Conservation (phyloP, 805 yeast genomes). For the Naumovozyma castellii region DNA sequence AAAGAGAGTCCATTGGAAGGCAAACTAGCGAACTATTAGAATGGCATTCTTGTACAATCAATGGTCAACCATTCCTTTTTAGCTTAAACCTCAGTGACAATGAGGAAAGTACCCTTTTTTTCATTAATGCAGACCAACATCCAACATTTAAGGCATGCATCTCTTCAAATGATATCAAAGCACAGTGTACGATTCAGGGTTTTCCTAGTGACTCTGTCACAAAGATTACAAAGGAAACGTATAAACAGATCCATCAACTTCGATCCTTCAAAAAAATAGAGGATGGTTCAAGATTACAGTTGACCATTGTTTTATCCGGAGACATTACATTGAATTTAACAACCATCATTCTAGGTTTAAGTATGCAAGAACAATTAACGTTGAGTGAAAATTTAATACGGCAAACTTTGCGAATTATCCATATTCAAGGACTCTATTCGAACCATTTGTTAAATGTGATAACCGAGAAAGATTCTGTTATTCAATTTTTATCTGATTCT, state of each 20-base stretch:
- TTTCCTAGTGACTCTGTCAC: background rate
- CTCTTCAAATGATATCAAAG: background rate
- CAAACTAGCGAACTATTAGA: background rate
- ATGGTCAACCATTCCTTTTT: background rate
- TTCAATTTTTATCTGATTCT: background rate
- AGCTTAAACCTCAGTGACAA: no score
- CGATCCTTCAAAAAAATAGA: background rate
- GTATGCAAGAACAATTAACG: background rate
- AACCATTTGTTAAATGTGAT: background rate
- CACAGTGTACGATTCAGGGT: background rate
- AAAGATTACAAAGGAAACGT: background rate
- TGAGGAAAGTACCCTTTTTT: background rate
- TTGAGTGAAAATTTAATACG: background rate
- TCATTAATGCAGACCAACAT: no score
- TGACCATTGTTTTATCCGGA: background rate
- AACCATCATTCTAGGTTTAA: no score
- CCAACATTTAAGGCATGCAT: background rate
- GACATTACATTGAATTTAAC: no score
- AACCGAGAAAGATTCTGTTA: background rate
- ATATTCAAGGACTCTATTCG: background rate
- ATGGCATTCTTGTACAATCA: background rate
- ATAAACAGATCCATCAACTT: background rate
- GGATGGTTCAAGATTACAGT: background rate
- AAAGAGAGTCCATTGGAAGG: background rate
- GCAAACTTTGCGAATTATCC: background rate